Percentiles rank a stretch among this genome's conserved stretches.
Conservation (phyloP, 2,329 filamentous ascomycete species). For the Coniella lustricola region DNA sequence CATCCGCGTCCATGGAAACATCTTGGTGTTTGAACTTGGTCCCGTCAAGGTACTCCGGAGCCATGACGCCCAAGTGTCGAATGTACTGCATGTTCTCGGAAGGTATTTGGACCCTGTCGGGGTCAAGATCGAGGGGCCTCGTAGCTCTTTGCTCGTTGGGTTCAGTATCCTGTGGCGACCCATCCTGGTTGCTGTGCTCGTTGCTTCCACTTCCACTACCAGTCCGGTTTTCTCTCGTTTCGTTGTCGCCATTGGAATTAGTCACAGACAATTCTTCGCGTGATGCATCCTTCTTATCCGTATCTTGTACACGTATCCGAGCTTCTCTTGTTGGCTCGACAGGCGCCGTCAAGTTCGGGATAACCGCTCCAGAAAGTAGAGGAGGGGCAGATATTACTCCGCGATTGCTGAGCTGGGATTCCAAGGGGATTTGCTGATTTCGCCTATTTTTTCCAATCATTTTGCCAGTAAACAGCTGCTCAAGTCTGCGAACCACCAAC, state of each 20-base stretch:
- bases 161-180: conserved; percentile 32
- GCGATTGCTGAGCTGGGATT: conserved; percentile 8
- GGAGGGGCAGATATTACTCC: conserved; percentile 10
- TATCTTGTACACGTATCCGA: conserved; percentile 33
- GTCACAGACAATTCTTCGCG: conserved; percentile 38
- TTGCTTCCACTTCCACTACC: conserved; percentile 22
- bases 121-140: conserved; percentile 68
- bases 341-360: conserved; percentile 2
- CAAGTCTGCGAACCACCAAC: conserved; percentile 66
- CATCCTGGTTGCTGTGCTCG: conserved; percentile 28
- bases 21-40: conserved; percentile 33
- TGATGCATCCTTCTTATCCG: conserved; percentile 33
- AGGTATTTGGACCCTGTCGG: conserved; percentile 67
- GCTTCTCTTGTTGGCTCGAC: conserved; percentile 41
- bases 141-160: conserved; percentile 69
- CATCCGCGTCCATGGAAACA: conserved; percentile 56
- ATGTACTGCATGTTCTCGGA: conserved; percentile 76
- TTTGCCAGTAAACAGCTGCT: conserved; percentile 77
- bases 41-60: conserved; percentile 36
- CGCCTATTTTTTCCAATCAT: conserved; percentile 30
- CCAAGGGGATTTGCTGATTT: conserved; percentile 24
- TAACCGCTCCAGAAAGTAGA: not conserved
- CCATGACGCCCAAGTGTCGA: conserved; percentile 55
- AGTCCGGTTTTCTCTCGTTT: conserved; percentile 32
- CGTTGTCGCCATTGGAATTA: conserved; percentile 39